phyloP scores from a whole-genome alignment of 139 green algal species.

The Haematococcus lacustris region DNA sequence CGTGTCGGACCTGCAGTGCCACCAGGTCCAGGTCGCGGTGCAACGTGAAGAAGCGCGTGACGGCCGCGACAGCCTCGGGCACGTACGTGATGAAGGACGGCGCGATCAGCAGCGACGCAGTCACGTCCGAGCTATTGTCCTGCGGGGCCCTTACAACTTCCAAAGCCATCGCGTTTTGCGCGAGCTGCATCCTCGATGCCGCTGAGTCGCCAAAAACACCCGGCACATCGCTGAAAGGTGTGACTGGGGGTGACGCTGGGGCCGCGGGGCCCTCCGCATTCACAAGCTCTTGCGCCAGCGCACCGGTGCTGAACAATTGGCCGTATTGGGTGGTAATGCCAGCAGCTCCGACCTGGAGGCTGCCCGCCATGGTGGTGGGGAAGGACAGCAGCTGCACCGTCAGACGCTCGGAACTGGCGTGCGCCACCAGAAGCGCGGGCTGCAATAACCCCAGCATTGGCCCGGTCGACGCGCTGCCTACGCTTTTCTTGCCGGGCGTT shows the following conservation, averaged over 20 bases:
- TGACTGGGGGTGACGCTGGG: no score
- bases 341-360: slow-evolving; percentile 35
- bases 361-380: slow-evolving; percentile 41
- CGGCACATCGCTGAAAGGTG: no score
- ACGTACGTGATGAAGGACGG: slow-evolving; percentile 78
- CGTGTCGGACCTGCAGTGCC: slow-evolving; percentile 23
- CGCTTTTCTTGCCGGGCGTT: no score
- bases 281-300: no score
- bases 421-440: no score
- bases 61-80: slow-evolving; percentile 37
- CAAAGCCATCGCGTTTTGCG: no score
- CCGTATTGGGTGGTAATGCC: slow-evolving; percentile 56
- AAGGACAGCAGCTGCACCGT: slow-evolving; percentile 35
- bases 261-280: no score
- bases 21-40: slow-evolving; percentile 4
- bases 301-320: slow-evolving; percentile 55
- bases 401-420: slow-evolving; percentile 3
- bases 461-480: no score
- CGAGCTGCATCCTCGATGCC: no score
- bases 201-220: no score
- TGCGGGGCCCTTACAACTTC: slow-evolving; percentile 56
- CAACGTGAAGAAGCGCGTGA: slow-evolving; percentile 70
- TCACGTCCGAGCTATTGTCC: slow-evolving; percentile 62
- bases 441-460: no score
- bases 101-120: slow-evolving; percentile 48